Evolutionary conservation across 371 early-diverging fungal species (phyloP).

Genomic region (Batrachochytrium dendrobatidis): DNA sequence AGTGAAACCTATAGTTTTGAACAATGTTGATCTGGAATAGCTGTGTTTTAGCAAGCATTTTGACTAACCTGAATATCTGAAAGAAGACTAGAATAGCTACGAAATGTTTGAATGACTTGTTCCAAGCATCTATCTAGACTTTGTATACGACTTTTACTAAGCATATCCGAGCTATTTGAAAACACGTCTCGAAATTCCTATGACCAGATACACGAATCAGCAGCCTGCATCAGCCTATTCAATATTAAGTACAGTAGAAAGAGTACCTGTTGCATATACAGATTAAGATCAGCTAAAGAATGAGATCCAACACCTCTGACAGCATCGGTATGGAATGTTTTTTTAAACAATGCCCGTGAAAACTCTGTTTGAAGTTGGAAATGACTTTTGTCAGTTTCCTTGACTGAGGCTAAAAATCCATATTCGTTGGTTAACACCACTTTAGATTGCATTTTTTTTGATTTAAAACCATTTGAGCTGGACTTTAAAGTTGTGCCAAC

Average conservation of each 20-base stretch:
- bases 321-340: no score
- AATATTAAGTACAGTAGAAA: not conserved
- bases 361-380: not conserved
- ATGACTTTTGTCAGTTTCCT: not conserved
- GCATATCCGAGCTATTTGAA: not conserved
- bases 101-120: not conserved
- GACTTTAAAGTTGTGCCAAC: no score
- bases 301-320: no score
- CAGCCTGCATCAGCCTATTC: not conserved
- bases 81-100: slow-evolving; percentile 3
- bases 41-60: not conserved
- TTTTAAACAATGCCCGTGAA: not conserved
- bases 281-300: not conserved
- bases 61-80: slow-evolving; percentile 11
- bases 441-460: slow-evolving; percentile 1
- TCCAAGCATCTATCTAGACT: slow-evolving; percentile 4
- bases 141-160: not conserved
- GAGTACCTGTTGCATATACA: not conserved
- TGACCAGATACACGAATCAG: not conserved
- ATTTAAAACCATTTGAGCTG: no score
- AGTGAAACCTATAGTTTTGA: not conserved
- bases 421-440: slow-evolving; percentile 7
- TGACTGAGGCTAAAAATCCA: slow-evolving; percentile 2
- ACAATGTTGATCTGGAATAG: not conserved
- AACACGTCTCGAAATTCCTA: not conserved